These are phyloP conservation scores for Barnettozyma wickerhamii DNA, from an alignment of 805 yeast species.

Conservation along the genomic window DNA sequence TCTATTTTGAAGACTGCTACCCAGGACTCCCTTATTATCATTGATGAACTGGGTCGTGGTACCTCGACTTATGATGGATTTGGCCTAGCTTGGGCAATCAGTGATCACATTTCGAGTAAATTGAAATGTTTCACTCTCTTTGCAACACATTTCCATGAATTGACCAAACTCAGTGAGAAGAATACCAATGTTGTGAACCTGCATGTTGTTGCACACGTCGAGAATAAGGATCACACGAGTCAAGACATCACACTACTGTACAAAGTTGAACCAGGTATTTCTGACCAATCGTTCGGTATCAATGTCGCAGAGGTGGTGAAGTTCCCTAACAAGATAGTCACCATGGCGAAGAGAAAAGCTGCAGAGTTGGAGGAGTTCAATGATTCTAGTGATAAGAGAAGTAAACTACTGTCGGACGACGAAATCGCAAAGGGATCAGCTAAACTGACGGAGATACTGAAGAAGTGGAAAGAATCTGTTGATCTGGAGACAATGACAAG, in stretches of 20 bases:
- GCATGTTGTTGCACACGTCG: conserved; percentile 92
- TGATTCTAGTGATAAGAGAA: conserved; percentile 37
- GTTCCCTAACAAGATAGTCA: conserved; percentile 84
- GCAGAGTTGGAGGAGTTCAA: conserved; percentile 70
- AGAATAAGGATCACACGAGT: conserved; percentile 35
- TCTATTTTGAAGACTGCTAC: conserved; percentile 80
- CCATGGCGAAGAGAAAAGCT: conserved; percentile 95
- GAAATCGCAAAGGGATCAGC: conserved; percentile 55
- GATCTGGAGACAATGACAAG: conserved; percentile 21
- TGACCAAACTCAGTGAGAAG: conserved; percentile 71
- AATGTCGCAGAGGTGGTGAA: conserved; percentile 96
- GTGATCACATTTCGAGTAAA: conserved; percentile 72
- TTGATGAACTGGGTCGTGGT: conserved; percentile 91
- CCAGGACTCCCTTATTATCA: conserved; percentile 71
- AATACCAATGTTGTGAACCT: conserved; percentile 66
- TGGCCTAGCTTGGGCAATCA: conserved; percentile 96
- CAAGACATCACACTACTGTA: conserved; percentile 83
- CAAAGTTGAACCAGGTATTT: conserved; percentile 93
- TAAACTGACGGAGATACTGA: conserved; percentile 38
- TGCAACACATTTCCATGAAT: conserved; percentile 97
- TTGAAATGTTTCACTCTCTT: conserved; percentile 78
- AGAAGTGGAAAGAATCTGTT: conserved; percentile 29
- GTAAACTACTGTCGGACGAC: conserved; percentile 44
- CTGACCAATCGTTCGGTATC: conserved; percentile 95
- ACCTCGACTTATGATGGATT: conserved; percentile 89